Evolutionary conservation across 2,329 filamentous ascomycete genomes (phyloP), one percentile per base, ranked within the genome.

Genomic region (Arthrobotrys conoides): DNA sequence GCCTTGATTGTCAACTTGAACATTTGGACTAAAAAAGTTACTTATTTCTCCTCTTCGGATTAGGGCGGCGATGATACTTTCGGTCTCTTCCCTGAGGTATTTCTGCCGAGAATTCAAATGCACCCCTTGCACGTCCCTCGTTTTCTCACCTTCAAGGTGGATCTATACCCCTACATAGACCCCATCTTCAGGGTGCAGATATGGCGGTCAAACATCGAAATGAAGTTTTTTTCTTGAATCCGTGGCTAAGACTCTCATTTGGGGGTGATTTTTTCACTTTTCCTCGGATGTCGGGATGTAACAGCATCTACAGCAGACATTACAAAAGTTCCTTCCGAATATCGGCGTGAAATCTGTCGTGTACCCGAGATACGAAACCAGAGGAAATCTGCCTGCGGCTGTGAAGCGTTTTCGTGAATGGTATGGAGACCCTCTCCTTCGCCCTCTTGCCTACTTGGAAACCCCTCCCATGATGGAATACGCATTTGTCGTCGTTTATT

Each of bases 321-420:
- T 95, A 14, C 87, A 89, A 76, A 86, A 88, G 83, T 88, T 89
- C 12, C 87, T 95, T 20, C 92, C 92, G 61, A 90, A 91, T 80
- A 84, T 94, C 81, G 87, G 90, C 70, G 88, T 96, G 71, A 86
- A 88, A 68, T 87, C 89, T 38, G 85, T 92, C 61, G 89, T 92
- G n/a, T 96, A 95, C 83, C 93, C 93, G 38, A 90, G 89, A 81
- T 96, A 91, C 84, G 92, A 95, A 84, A 96, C 93, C n/a, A 87
- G 91, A 76, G 93, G 93, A 16, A 91, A 95, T 83, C 85, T 96
- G 59, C 86, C 87, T 57, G 88, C 91, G 79, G 92, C 91, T 83
- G 92, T 95, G 76, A 86, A 87, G 77, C 87, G 89, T 30, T 94
- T 96, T 85, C 90, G 91, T 80, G 91, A 92, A 85, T 96, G 93